Conservation (phyloP, 805 yeast genomes). For the Hemisphaericaspora nanyangensis region DNA sequence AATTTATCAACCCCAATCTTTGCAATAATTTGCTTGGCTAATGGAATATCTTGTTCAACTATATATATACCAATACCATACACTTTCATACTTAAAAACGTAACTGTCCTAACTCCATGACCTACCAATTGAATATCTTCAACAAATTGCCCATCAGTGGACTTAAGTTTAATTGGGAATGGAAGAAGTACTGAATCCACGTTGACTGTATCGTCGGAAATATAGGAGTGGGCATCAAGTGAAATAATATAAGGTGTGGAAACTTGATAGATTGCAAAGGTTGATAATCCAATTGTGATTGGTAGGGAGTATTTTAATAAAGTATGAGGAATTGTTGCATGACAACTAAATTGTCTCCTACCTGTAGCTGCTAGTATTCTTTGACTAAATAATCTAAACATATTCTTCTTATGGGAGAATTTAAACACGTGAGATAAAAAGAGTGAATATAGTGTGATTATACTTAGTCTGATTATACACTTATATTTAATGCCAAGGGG, state of each 20-base stretch:
- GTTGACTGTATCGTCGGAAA: conserved; percentile 22
- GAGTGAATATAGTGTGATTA: too few relatives aligned
- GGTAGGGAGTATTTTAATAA: not conserved
- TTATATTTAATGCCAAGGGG: too few relatives aligned
- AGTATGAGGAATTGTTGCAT: too few relatives aligned
- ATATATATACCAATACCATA: conserved; percentile 84
- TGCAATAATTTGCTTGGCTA: conserved; percentile 33
- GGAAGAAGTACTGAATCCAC: conserved; percentile 52
- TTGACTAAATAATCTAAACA: not conserved
- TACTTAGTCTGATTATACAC: too few relatives aligned
- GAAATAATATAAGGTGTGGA: not conserved
- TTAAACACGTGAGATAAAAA: too few relatives aligned
- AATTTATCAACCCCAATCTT: conserved; percentile 24
- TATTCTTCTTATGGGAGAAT: too few relatives aligned
- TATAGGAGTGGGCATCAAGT: not conserved
- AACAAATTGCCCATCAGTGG: conserved; percentile 15
- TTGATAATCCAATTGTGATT: conserved; percentile 1
- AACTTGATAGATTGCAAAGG: not conserved
- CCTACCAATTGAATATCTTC: conserved; percentile 60
- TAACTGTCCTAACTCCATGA: conserved; percentile 77
- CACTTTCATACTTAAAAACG: conserved; percentile 77
- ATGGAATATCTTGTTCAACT: conserved; percentile 52
- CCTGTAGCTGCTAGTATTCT: not conserved
- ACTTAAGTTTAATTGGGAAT: conserved; percentile 31
- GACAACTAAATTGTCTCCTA: too few relatives aligned